Conservation (phyloP, 1,284 basidiomycete genomes). For the Albatrellus sp. region DNA sequence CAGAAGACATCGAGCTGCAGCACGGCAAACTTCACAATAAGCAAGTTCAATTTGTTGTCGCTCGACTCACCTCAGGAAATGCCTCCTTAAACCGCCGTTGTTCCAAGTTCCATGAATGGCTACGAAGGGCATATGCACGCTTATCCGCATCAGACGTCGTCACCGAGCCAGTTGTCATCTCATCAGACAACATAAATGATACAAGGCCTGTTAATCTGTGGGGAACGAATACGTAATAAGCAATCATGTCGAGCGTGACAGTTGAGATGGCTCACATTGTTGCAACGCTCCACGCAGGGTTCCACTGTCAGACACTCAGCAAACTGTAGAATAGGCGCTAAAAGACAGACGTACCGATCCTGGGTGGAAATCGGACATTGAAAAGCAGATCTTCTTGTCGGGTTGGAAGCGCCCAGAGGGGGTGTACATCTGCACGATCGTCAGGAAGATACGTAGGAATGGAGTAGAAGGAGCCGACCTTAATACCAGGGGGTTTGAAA, state of each 20-base stretch:
- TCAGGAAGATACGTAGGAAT: not conserved
- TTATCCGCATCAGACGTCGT: constrained; percentile 76
- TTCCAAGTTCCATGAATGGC: constrained; percentile 76
- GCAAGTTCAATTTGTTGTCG: not conserved
- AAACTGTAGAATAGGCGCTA: not conserved
- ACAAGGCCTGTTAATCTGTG: constrained; percentile 82
- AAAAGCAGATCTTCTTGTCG: constrained; percentile 92
- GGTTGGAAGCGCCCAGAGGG: constrained; percentile 89
- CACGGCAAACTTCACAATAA: not conserved
- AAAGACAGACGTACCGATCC: constrained; percentile 53
- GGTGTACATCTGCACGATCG: constrained; percentile 67
- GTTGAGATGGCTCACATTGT: constrained; percentile 64
- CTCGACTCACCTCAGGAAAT: constrained; percentile 63
- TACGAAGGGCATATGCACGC: constrained; percentile 61
- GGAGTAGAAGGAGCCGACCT: constrained; percentile 31
- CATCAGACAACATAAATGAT: constrained; percentile 93
- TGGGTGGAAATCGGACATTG: constrained; percentile 91
- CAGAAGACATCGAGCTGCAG: too few species aligned
- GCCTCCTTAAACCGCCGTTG: constrained; percentile 77
- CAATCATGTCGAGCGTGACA: too few species aligned
- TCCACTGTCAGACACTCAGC: constrained; percentile 44
- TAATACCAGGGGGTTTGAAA: constrained; percentile 93
- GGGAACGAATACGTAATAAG: not conserved
- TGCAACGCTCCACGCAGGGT: constrained; percentile 87
- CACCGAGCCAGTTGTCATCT: constrained; percentile 91